A percentile compares a stretch with the other conserved stretches of the same genome.
phyloP scores from a whole-genome alignment of 805 yeast species.

The Yamadazyma sp. region DNA sequence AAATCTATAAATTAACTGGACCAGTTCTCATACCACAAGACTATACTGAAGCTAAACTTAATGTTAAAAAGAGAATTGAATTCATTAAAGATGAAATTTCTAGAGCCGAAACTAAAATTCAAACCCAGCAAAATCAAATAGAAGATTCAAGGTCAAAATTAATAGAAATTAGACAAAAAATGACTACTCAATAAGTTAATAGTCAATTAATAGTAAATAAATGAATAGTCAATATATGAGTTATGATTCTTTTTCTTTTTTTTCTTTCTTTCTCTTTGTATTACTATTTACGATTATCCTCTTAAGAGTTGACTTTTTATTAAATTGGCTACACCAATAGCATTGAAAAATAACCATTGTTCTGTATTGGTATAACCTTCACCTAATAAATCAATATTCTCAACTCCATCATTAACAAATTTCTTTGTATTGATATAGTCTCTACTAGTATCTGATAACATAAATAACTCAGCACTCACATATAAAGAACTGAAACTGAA shows the following conservation, averaged over 20 bases:
- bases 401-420: slow-evolving; percentile 61
- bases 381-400: slow-evolving; percentile 53
- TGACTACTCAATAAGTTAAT: too few relatives aligned
- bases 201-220: too few relatives aligned
- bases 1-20: slow-evolving; percentile 86
- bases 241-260: too few relatives aligned
- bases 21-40: slow-evolving; percentile 92
- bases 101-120: slow-evolving; percentile 69
- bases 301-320: slow-evolving; percentile 66
- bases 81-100: slow-evolving; percentile 76
- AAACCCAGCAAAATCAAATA: slow-evolving; percentile 41
- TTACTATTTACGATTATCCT: slow-evolving; percentile 37
- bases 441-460: slow-evolving; percentile 68
- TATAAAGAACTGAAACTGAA: slow-evolving; percentile 66
- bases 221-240: too few relatives aligned
- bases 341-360: slow-evolving; percentile 74
- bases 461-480: slow-evolving; percentile 72
- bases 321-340: slow-evolving; percentile 62
- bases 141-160: slow-evolving; percentile 59
- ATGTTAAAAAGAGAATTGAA: slow-evolving; percentile 86
- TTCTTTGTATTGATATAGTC: slow-evolving; percentile 55
- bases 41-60: slow-evolving; percentile 71
- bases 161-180: slow-evolving; percentile 41
- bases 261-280: too few relatives aligned
- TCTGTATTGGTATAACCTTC: slow-evolving; percentile 60